These are phyloP conservation scores for Inosperma sp. DNA, from an alignment of 768 basidiomycete species.

Conservation along the genomic window DNA sequence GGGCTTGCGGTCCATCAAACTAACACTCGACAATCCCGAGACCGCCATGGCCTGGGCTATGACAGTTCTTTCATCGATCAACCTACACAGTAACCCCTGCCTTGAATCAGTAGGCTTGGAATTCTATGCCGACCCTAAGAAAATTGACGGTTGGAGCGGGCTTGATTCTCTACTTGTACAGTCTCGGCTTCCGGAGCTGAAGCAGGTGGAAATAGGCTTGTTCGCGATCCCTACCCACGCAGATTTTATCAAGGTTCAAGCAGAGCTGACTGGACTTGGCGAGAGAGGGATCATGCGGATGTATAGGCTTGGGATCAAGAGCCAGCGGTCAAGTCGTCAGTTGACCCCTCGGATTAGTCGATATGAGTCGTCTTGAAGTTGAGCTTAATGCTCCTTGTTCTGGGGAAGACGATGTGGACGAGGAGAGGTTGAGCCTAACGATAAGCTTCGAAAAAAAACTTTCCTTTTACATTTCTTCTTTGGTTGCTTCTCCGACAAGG, in stretches of 20 bases:
- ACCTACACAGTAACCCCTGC: constrained; percentile 4
- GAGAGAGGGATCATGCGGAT: constrained; percentile 30
- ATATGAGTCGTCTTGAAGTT: constrained; percentile 4
- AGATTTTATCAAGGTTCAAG: constrained; percentile 32
- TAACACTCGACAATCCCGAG: constrained; percentile 38
- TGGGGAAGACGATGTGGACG: background rate
- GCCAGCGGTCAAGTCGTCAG: constrained; percentile 34
- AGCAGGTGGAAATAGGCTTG: constrained; percentile 38
- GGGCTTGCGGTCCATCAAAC: constrained; percentile 34
- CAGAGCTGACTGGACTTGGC: constrained; percentile 27
- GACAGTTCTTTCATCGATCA: constrained; percentile 25
- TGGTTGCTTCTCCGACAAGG: too few species aligned
- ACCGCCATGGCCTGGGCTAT: constrained; percentile 37
- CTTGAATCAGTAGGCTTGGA: constrained; percentile 36
- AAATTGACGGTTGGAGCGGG: constrained; percentile 30
- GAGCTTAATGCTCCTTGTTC: background rate
- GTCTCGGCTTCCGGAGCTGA: constrained; percentile 26
- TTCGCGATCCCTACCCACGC: constrained; percentile 33
- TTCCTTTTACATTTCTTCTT: too few species aligned
- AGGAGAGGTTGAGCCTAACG: background rate
- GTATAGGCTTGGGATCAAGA: constrained; percentile 41
- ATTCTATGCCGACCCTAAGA: constrained; percentile 39
- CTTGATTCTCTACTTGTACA: constrained; percentile 34
- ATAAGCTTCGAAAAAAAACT: background rate
- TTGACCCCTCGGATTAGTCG: constrained; percentile 32